Evolutionary conservation across 1,284 basidiomycete genomes (phyloP).

Genomic region (Pseudozyma sp.): DNA sequence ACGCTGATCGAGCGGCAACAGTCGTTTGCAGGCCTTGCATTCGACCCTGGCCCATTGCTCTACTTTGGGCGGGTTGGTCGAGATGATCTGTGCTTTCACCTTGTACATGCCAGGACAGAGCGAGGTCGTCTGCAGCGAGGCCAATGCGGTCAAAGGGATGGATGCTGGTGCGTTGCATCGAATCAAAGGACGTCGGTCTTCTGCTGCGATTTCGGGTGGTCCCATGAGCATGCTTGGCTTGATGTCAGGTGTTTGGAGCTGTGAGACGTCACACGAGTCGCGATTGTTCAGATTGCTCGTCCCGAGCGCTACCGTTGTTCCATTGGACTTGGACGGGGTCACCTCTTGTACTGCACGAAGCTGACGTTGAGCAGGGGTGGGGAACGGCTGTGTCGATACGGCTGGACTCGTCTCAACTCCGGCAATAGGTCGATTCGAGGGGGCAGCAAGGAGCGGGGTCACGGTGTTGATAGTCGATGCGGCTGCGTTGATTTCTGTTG

Average conservation of each 20-base stretch:
- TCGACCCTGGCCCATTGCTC: slow-evolving; percentile 42
- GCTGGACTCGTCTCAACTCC: slow-evolving; percentile 14
- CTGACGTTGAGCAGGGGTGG: slow-evolving; percentile 39
- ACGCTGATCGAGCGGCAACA: slow-evolving; percentile 36
- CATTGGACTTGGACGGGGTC: slow-evolving; percentile 11
- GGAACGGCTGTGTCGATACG: slow-evolving; percentile 23
- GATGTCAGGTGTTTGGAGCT: slow-evolving; percentile 23
- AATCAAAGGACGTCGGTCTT: slow-evolving; percentile 24
- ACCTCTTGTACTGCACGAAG: slow-evolving; percentile 20
- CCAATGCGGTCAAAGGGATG: slow-evolving; percentile 29
- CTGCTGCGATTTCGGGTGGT: slow-evolving; percentile 9
- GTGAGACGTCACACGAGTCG: slow-evolving; percentile 1
- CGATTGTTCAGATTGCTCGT: slow-evolving; percentile 19
- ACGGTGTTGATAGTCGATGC: neutral
- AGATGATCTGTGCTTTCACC: slow-evolving; percentile 34
- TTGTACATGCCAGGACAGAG: slow-evolving; percentile 42
- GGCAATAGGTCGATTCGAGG: neutral
- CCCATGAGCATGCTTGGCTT: slow-evolving; percentile 31
- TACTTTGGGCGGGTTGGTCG: slow-evolving; percentile 35
- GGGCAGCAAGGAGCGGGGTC: neutral
- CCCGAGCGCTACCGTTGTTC: slow-evolving; percentile 7
- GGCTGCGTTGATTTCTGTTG: neutral
- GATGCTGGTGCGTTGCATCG: slow-evolving; percentile 40
- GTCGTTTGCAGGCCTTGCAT: slow-evolving; percentile 36
- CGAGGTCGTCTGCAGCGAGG: slow-evolving; percentile 31